Conservation (phyloP, 2,329 filamentous ascomycete genomes). For the Lojkania enalia region DNA sequence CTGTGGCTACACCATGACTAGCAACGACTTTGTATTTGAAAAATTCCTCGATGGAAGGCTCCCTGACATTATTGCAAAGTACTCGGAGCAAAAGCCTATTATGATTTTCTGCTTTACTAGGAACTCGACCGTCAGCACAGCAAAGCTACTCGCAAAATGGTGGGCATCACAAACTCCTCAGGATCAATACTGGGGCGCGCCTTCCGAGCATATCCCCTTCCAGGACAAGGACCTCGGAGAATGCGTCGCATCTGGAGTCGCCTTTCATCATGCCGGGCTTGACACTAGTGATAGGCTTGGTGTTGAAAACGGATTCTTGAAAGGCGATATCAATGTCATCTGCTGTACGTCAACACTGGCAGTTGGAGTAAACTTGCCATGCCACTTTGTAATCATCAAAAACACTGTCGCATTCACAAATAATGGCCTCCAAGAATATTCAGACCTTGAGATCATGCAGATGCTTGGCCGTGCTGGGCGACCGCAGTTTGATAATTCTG, state of each 20-base stretch:
- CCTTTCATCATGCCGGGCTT: slow-evolving; percentile 82
- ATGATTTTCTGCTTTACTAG: slow-evolving; percentile 84
- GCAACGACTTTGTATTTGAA: slow-evolving; percentile 79
- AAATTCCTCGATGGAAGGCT: slow-evolving; percentile 68
- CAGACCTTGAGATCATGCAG: slow-evolving; percentile 84
- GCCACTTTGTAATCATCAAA: slow-evolving; percentile 81
- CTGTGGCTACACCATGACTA: slow-evolving; percentile 64
- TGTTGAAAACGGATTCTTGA: slow-evolving; percentile 69
- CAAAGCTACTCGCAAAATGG: slow-evolving; percentile 66
- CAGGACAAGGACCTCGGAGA: slow-evolving; percentile 63
- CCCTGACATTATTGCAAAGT: slow-evolving; percentile 65
- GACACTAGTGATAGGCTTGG: slow-evolving; percentile 64
- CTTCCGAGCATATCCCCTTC: slow-evolving; percentile 56
- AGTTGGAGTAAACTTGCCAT: slow-evolving; percentile 81
- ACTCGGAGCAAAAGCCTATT: slow-evolving; percentile 72
- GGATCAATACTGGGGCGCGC: slow-evolving; percentile 66
- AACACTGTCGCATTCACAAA: slow-evolving; percentile 68
- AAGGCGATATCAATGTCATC: slow-evolving; percentile 75
- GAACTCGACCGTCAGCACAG: slow-evolving; percentile 69
- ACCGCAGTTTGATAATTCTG: slow-evolving; percentile 79
- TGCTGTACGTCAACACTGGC: slow-evolving; percentile 87
- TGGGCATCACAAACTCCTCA: slow-evolving; percentile 59
- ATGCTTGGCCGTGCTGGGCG: slow-evolving; percentile 85
- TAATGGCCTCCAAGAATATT: slow-evolving; percentile 67
- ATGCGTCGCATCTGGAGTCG: slow-evolving; percentile 63